Evolutionary conservation across 345 rosid genomes (phyloP).

Genomic region (Acer negundo): DNA sequence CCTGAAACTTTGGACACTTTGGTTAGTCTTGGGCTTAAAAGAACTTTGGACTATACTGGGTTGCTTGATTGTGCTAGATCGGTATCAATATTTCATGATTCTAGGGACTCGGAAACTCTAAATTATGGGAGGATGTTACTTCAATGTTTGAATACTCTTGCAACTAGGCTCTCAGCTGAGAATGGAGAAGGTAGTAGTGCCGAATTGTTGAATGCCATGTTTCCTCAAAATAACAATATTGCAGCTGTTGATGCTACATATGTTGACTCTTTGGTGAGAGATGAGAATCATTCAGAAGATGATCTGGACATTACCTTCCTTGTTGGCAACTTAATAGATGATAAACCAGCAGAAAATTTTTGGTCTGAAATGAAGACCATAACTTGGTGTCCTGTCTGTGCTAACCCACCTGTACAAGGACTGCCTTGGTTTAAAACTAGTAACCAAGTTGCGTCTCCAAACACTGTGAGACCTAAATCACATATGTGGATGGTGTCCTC

Average conservation of each 20-base stretch:
- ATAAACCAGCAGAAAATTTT: conserved; percentile 72
- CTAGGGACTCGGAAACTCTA: conserved; percentile 53
- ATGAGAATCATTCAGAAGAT: conserved; percentile 33
- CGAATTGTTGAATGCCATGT: conserved; percentile 34
- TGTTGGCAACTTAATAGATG: conserved; percentile 47
- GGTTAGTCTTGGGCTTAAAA: conserved; percentile 72
- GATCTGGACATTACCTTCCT: conserved; percentile 44
- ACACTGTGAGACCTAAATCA: conserved; percentile 77
- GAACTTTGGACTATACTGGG: conserved; percentile 59
- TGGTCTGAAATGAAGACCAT: conserved; percentile 82
- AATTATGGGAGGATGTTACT: conserved; percentile 63
- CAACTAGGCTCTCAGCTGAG: conserved; percentile 49
- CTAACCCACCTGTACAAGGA: conserved; percentile 69
- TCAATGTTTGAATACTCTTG: conserved; percentile 57
- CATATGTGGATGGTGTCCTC: conserved; percentile 85
- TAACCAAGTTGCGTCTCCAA: conserved; percentile 65
- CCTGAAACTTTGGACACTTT: conserved; percentile 72
- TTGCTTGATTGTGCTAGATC: conserved; percentile 88
- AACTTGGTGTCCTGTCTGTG: conserved; percentile 82
- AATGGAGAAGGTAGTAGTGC: conserved; percentile 36
- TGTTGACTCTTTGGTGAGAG: conserved; percentile 35
- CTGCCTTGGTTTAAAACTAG: conserved; percentile 80
- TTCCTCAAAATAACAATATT: conserved; percentile 20
- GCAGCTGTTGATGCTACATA: conserved; percentile 22
- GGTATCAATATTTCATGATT: conserved; percentile 61